These are phyloP conservation scores for Colletotrichum orbiculare DNA, from an alignment of 2,329 filamentous ascomycete species.

Conservation along the genomic window DNA sequence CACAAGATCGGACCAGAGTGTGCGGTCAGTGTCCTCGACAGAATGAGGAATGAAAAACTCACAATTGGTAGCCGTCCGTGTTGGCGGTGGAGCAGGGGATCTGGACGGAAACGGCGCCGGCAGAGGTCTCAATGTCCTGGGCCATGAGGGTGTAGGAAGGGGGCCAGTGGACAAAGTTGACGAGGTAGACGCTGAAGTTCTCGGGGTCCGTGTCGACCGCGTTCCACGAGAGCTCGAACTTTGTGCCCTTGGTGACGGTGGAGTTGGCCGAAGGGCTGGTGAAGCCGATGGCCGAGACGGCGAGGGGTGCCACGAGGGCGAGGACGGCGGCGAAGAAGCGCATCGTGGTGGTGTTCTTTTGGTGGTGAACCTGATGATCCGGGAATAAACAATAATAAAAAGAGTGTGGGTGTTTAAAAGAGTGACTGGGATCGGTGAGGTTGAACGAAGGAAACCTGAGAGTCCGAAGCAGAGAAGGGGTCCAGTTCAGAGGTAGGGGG, in stretches of 20 bases:
- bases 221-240: conserved; percentile 48
- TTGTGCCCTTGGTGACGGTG: conserved; percentile 49
- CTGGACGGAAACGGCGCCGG: conserved; percentile 46
- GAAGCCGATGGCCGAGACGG: conserved; percentile 46
- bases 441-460: conserved; percentile 16
- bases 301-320: conserved; percentile 44
- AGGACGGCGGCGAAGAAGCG: conserved; percentile 42
- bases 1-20: neutral
- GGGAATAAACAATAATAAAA: neutral
- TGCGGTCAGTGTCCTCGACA: conserved; percentile 22
- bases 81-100: conserved; percentile 50
- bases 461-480: neutral
- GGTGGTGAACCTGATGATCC: neutral
- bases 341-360: conserved; percentile 38
- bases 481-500: conserved; percentile 4
- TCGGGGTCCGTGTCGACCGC: conserved; percentile 54
- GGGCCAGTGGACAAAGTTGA: conserved; percentile 58
- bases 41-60: neutral
- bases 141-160: conserved; percentile 52
- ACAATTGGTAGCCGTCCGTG: conserved; percentile 53
- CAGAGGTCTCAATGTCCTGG: conserved; percentile 46
- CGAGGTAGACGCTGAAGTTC: conserved; percentile 53
- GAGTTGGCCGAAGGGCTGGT: conserved; percentile 47
- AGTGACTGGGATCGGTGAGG: conserved; percentile 35
- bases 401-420: conserved; percentile 12